Conservation (phyloP, 2,329 filamentous ascomycete genomes). For the Penicillium frequentans region DNA sequence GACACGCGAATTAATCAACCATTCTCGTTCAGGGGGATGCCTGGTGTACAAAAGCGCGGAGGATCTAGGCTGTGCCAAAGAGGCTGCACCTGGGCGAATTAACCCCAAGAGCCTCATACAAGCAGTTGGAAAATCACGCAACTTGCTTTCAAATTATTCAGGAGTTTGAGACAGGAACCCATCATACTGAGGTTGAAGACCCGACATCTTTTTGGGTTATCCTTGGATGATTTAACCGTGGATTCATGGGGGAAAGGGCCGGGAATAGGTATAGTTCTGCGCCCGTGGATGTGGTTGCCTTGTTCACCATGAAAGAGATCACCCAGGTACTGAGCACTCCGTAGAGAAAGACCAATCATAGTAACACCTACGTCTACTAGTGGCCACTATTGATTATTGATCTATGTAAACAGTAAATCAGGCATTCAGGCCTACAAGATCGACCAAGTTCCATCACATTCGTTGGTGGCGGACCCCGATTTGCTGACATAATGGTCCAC, state of each 20-base stretch:
- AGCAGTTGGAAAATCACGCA: no score
- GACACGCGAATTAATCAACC: not conserved
- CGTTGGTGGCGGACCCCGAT: conserved; percentile 31
- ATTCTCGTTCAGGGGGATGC: not conserved
- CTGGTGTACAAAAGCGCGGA: not conserved
- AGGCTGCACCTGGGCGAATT: not conserved
- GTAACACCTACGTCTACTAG: not conserved
- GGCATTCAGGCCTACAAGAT: conserved; percentile 20
- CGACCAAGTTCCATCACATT: conserved; percentile 42
- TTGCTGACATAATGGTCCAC: conserved; percentile 20
- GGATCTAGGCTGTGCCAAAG: not conserved
- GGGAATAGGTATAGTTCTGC: not conserved
- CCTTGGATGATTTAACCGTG: not conserved
- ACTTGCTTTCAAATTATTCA: no score
- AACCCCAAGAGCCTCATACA: not conserved
- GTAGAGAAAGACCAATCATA: not conserved
- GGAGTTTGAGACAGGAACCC: no score
- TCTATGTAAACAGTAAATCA: not conserved
- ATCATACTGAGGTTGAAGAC: not conserved
- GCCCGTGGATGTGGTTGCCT: not conserved
- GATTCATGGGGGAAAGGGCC: not conserved
- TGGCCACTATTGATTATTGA: not conserved
- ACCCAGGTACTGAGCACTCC: not conserved
- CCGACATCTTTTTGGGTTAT: not conserved
- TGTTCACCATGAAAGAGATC: not conserved